Evolutionary conservation across 257 asterid genomes (phyloP).

Genomic region (Anisodus tanguticus): DNA sequence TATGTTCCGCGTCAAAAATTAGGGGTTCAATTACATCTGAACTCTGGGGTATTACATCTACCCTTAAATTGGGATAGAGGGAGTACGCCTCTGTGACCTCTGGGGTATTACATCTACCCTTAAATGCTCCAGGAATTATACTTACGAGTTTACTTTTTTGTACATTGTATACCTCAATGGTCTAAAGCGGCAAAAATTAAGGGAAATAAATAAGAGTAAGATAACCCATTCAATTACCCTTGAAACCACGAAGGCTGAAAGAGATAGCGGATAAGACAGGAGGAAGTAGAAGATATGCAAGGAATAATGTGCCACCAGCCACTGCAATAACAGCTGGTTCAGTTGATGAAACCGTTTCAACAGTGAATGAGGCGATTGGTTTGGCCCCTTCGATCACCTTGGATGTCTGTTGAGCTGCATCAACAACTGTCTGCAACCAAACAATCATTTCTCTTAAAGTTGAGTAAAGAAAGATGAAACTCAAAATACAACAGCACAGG

Average conservation of each 20-base stretch:
- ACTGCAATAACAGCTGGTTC: constrained; percentile 70
- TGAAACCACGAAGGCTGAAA: constrained; percentile 76
- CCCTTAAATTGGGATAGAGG: background rate
- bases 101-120: background rate
- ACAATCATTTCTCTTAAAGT: constrained; percentile 14
- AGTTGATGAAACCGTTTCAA: constrained; percentile 72
- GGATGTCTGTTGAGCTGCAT: constrained; percentile 85
- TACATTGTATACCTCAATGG: background rate
- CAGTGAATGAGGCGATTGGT: constrained; percentile 83
- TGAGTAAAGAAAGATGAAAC: background rate
- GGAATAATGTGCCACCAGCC: constrained; percentile 72
- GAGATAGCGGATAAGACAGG: constrained; percentile 77
- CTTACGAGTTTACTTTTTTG: background rate
- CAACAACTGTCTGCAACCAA: constrained; percentile 73
- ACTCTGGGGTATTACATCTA: background rate
- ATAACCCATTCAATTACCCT: constrained; percentile 52
- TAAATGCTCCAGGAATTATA: background rate
- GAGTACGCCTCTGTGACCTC: no score
- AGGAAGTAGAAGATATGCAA: constrained; percentile 80
- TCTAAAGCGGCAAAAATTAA: background rate
- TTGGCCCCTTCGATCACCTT: constrained; percentile 77
- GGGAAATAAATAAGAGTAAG: background rate
- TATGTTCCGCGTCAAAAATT: no score
- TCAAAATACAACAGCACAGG: background rate
- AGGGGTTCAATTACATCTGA: no score